A percentile compares a stretch with the other conserved stretches of the same genome.
Conservation (phyloP, 2,329 filamentous ascomycete species). For the Capronia epimyces region DNA sequence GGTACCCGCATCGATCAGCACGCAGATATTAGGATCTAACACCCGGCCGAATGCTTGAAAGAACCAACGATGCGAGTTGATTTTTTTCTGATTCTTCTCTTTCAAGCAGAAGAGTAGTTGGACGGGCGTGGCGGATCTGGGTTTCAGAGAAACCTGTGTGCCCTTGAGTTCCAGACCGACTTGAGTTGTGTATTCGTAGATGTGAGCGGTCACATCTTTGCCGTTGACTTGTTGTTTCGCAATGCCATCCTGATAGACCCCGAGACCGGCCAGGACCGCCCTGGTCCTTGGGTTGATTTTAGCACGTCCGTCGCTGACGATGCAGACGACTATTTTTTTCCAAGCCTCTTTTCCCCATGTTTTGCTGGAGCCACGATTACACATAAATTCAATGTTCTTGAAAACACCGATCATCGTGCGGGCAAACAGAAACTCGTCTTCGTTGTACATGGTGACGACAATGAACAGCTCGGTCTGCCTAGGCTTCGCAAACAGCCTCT, state of each 20-base stretch:
- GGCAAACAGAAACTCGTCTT: constrained; percentile 92
- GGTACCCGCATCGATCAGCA: constrained; percentile 91
- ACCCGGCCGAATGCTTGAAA: constrained; percentile 94
- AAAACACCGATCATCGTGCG: constrained; percentile 95
- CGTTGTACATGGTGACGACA: constrained; percentile 98
- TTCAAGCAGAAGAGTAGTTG: constrained; percentile 98
- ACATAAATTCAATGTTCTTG: constrained; percentile 99
- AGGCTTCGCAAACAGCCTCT: constrained; percentile 85
- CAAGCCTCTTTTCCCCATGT: constrained; percentile 98
- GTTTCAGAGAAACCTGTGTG: constrained; percentile 75
- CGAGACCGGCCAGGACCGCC: constrained; percentile 84
- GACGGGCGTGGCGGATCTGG: constrained; percentile 76
- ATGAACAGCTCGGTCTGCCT: constrained; percentile 94
- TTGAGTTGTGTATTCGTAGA: constrained; percentile 69
- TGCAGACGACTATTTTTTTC: constrained; percentile 99
- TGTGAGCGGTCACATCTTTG: constrained; percentile 93
- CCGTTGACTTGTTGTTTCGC: constrained; percentile 96
- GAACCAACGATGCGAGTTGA: constrained; percentile 99
- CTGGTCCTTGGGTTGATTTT: constrained; percentile 93
- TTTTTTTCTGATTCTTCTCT: constrained; percentile 99
- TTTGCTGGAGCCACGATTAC: constrained; percentile 83
- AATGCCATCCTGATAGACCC: constrained; percentile 96
- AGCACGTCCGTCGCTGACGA: constrained; percentile 92
- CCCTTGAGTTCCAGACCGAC: constrained; percentile 80
- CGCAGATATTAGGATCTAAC: constrained; percentile 91